Base-by-base conservation (phyloP, 768 basidiomycete species). In the Brasilioporus rufonigricans region DNA sequence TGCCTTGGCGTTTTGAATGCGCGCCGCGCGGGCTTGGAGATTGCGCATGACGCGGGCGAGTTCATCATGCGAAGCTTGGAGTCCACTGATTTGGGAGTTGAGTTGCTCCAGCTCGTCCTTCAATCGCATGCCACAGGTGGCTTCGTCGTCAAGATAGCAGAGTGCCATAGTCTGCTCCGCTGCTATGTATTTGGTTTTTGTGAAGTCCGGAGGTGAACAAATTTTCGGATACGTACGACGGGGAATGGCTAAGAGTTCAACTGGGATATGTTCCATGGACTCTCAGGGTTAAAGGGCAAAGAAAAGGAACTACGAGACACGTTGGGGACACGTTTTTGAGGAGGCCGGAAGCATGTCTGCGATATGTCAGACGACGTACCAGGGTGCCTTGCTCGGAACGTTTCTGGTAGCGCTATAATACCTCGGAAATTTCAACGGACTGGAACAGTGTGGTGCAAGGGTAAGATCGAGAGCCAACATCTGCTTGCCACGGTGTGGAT, bases 61-160 rank as follows among this genome's bases (percentile, higher is more conserved):
- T 31, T 71, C 64, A 24, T 70, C 63, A 52, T 70, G 66, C 10
- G 65, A 67, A 33, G 68, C 54, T 43, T 70, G 64, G 26, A 70
- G 68, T 1, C 56, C 62, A 4, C 32, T 52, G 53, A 70, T 68
- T 55, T 63, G 64, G 55, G 51, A 16, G 21, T 54, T 56, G 46
- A 70, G 64, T 40, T 68, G 60, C 32, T 63, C 64, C 26, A 72
- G 47, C 35, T 70, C 68, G 50, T 70, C 56, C 13, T 61, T 49
- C n/a, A 47, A 39, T 27, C 44, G 33, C 5, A 41, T 44, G 43
- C 29, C 47, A 44, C 44, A 44, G 33, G 47, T 49, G 53, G 58
- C 35, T 31, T 57, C 48, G 57, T 60, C 64, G 46, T 48, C 26
- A 55, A 67, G 56, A 58, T 71, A 67, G 21, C 57, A 58, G 27